Evolutionary conservation across 495 filamentous ascomycete species (phyloP).

Genomic region (Aspergillus saccharolyticus): DNA sequence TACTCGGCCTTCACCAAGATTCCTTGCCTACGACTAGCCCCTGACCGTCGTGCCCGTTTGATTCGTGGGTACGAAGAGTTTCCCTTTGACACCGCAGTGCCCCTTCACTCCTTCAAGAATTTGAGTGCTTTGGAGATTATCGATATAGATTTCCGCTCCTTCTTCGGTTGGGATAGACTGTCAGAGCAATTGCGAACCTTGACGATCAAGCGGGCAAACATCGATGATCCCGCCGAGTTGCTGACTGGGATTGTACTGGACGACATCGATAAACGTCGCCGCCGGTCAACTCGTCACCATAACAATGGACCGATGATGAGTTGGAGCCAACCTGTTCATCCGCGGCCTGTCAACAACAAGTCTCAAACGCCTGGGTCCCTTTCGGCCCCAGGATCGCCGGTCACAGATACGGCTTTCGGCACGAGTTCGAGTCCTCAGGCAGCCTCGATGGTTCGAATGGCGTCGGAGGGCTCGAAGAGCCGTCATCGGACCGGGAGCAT

Average conservation of each 20-base stretch:
- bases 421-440: slow-evolving; percentile 44
- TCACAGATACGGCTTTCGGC: slow-evolving; percentile 41
- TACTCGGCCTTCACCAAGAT: slow-evolving; percentile 99
- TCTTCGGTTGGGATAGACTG: slow-evolving; percentile 92
- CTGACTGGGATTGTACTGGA: slow-evolving; percentile 90
- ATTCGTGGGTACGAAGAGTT: slow-evolving; percentile 96
- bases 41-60: slow-evolving; percentile 81
- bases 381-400: slow-evolving; percentile 63
- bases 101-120: slow-evolving; percentile 93
- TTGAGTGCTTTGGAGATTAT: slow-evolving; percentile 86
- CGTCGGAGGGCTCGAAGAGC: slow-evolving; percentile 43
- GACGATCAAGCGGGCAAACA: slow-evolving; percentile 77
- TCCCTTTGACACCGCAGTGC: slow-evolving; percentile 96
- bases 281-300: slow-evolving; percentile 79
- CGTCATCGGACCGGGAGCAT: slow-evolving; percentile 62
- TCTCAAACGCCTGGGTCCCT: slow-evolving; percentile 47
- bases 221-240: slow-evolving; percentile 88
- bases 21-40: slow-evolving; percentile 79
- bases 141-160: slow-evolving; percentile 92
- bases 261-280: slow-evolving; percentile 86
- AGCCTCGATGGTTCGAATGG: slow-evolving; percentile 44
- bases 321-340: slow-evolving; percentile 40
- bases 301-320: slow-evolving; percentile 62
- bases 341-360: slow-evolving; percentile 57
- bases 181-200: slow-evolving; percentile 87